phyloP scores from a whole-genome alignment of 2,329 filamentous ascomycete species.

The Cladosporium colombiae region DNA sequence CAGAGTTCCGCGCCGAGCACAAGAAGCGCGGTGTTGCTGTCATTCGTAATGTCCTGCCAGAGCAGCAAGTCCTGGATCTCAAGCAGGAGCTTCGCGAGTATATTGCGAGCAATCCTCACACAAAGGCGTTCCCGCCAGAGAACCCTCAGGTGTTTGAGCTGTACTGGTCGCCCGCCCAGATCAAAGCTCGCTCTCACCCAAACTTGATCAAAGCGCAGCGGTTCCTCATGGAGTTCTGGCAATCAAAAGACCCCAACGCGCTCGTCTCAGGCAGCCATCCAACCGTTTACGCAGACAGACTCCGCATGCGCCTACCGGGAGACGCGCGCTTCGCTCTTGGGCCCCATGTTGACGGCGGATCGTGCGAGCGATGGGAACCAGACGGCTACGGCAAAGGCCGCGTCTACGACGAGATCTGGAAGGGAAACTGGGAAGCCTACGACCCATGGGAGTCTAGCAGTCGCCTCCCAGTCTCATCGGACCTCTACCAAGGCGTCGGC shows the following conservation, averaged over 20 bases:
- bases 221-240: slow-evolving; percentile 53
- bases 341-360: slow-evolving; percentile 58
- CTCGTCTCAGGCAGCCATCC: slow-evolving; percentile 49
- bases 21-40: slow-evolving; percentile 58
- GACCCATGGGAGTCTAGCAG: slow-evolving; percentile 78
- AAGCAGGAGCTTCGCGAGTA: slow-evolving; percentile 49
- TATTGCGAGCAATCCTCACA: slow-evolving; percentile 49
- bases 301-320: slow-evolving; percentile 57
- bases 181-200: slow-evolving; percentile 49
- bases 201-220: slow-evolving; percentile 49
- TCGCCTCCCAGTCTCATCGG: slow-evolving; percentile 66
- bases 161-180: slow-evolving; percentile 52
- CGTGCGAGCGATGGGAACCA: slow-evolving; percentile 55
- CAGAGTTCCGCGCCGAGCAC: slow-evolving; percentile 58
- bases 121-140: slow-evolving; percentile 49
- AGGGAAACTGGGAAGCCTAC: slow-evolving; percentile 76
- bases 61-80: slow-evolving; percentile 47
- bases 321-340: slow-evolving; percentile 55
- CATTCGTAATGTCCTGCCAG: slow-evolving; percentile 47
- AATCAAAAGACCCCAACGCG: slow-evolving; percentile 45
- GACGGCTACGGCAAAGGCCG: slow-evolving; percentile 62
- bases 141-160: slow-evolving; percentile 54
- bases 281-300: slow-evolving; percentile 50
- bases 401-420: slow-evolving; percentile 73
- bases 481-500: slow-evolving; percentile 79